Evolutionary conservation across 139 green algal genomes (phyloP).

Genomic region (Chlorella vulgaris): DNA sequence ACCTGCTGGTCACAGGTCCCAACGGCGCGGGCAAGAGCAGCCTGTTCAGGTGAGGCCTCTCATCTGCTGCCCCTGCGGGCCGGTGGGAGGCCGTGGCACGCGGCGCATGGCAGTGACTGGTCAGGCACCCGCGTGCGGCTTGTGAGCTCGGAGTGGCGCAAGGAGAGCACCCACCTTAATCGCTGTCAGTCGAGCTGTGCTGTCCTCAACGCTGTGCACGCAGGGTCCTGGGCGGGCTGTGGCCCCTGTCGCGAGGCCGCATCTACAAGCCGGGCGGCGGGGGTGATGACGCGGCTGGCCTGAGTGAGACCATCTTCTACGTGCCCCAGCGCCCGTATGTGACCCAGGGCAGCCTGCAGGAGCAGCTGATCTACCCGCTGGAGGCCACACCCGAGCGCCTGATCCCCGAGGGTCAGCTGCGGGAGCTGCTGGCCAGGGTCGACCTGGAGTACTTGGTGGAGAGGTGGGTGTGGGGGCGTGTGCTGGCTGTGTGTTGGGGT

Average conservation of each 20-base stretch:
- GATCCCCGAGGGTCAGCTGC: conserved; percentile 45
- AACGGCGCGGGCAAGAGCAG: conserved; percentile 68
- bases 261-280: conserved; percentile 61
- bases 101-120: too few species aligned
- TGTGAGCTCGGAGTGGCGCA: too few species aligned
- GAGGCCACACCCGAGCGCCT: conserved; percentile 26
- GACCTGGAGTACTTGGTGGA: conserved; percentile 67
- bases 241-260: conserved; percentile 59
- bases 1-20: conserved; percentile 80
- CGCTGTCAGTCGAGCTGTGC: too few species aligned
- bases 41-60: conserved; percentile 67
- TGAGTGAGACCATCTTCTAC: conserved; percentile 74
- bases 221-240: conserved; percentile 71
- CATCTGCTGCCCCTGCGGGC: neutral
- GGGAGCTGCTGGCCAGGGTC: conserved; percentile 59
- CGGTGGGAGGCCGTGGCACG: neutral
- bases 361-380: conserved; percentile 77
- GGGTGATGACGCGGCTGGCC: conserved; percentile 38
- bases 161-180: too few species aligned
- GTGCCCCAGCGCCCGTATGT: conserved; percentile 75
- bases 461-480: conserved; percentile 1
- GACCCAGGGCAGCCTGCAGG: conserved; percentile 66
- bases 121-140: too few species aligned
- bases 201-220: too few species aligned
- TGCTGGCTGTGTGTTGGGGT: neutral